Base-by-base conservation (phyloP, 164 flowering plant species). In the Chimonanthus praecox region DNA sequence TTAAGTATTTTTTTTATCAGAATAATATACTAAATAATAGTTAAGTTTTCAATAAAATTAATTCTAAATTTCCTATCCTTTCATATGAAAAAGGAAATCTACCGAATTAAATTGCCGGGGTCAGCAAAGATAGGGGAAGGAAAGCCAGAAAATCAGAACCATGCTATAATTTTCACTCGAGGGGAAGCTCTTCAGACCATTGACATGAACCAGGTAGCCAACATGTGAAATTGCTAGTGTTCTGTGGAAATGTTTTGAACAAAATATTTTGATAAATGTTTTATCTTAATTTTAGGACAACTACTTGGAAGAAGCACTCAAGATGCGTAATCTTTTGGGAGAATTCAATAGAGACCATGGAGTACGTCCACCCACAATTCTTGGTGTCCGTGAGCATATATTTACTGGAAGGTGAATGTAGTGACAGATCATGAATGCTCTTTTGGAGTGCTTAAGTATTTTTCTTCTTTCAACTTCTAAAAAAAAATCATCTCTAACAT, bases 221-320 rank as follows among this genome's bases (percentile, higher is more conserved):
- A 46, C 44, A 16, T 16, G 45, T 65, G 67, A 10, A 21, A 8
- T 11, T 65, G 48, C 48, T 6, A 8, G 16, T 43, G 3, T 9
- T 49, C 9, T 18, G 7, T 44, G 44, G n/a, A 44, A 65, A 10
- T 65, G 45, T n/a, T 47, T 62, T 16, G 46, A 45, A n/a, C 20
- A 70, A 11, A 21, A 69, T n/a, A 46, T 47, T 16, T 71, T 79
- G 65, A 47, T 74, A 62, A 6, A 10, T 66, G 4, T 65, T n/a
- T 2, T 11, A 7, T 18, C 8, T 3, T 47, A 10, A 13, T 71
- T 76, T 68, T 76, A 96, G 99, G 99, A 96, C 75, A 94, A 96
- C 78, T 96, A 96, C 81, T 78, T 96, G 85, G 99, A 96, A 89
- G 99, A 96, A 88, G 99, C 99, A 76, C 83, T 96, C n/a, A 96